Evolutionary conservation across 352 stramenopile species (phyloP), one percentile per base, ranked within the genome.

Genomic region (Globisporangium yorkense): DNA sequence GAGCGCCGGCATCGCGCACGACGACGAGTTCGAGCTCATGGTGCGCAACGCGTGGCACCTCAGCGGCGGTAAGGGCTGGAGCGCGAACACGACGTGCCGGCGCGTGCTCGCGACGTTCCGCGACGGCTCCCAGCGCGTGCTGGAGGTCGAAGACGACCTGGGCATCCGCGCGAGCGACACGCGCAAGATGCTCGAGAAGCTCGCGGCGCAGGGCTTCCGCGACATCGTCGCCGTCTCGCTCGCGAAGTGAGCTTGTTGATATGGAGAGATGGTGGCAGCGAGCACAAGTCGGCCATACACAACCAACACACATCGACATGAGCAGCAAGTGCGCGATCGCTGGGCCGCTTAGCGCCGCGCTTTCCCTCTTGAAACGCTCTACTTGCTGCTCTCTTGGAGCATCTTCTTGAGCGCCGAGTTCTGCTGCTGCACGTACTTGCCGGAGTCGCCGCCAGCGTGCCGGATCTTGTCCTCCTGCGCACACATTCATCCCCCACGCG

Each of bases 1-100:
- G 29, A 89, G 82, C 54, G 84, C 78, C 0, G 80, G 74, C 15
- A 89, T 97, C 51, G 60, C 62, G 44, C 68, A 77, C 53, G 90
- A 97, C 69, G 87, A 95, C 60, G 80, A 89, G 63, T 96, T 94
- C 48, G 79, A 92, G 63, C 77, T 92, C 49, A 89, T 95, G 72
- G 71, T 95, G 35, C 73, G 83, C 54, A 94, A 91, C 43, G 79
- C 84, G 15, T 96, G 87, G 89, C 85, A 94, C 39, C 70, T 97
- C 15, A 89, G 74, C 47, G 90, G 89, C 5, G 90, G 89, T 5
- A 59, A 59, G 0, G 87, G 86, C 24, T 89, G 71, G 73, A 78
- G 74, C 52, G 85, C 79, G 21, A 96, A 96, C 70, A 78, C 79
- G 12, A 80, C 75, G 18, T 89, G 80, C 29, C 77, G 77, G 37